phyloP scores from a whole-genome alignment of 305 asterid genomes.

The Rubia tinctorum region DNA sequence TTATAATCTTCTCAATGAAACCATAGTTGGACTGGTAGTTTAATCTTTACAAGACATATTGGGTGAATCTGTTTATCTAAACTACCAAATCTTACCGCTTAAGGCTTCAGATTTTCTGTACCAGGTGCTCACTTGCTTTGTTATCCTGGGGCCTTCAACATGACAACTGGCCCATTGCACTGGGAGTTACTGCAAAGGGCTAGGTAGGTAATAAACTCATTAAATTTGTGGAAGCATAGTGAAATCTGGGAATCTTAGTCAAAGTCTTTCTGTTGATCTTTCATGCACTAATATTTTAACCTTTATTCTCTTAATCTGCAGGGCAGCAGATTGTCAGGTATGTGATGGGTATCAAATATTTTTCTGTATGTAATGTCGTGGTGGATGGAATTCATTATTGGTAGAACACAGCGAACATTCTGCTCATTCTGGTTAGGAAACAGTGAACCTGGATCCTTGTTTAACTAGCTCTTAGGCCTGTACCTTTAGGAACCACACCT shows the following conservation, averaged over 20 bases:
- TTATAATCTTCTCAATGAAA: not conserved
- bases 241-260: not conserved
- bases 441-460: not conserved
- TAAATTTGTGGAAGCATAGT: not conserved
- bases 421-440: not conserved
- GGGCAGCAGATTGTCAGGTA: slow-evolving; percentile 97
- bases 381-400: slow-evolving; percentile 5
- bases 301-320: slow-evolving; percentile 40
- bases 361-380: not conserved
- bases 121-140: slow-evolving; percentile 90
- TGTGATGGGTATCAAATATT: slow-evolving; percentile 9
- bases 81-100: not conserved
- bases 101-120: slow-evolving; percentile 19
- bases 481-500: not conserved
- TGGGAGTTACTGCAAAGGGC: slow-evolving; percentile 93
- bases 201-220: slow-evolving; percentile 54
- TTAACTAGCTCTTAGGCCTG: not conserved
- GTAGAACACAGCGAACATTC: not conserved
- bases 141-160: slow-evolving; percentile 94
- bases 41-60: not conserved
- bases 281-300: slow-evolving; percentile 14
- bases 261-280: not conserved
- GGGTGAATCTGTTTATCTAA: not conserved
- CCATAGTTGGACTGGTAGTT: not conserved
- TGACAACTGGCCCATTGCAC: slow-evolving; percentile 93